phyloP scores from a whole-genome alignment of 106 monocot genomes.

The Alisma plantagoaquatica region DNA sequence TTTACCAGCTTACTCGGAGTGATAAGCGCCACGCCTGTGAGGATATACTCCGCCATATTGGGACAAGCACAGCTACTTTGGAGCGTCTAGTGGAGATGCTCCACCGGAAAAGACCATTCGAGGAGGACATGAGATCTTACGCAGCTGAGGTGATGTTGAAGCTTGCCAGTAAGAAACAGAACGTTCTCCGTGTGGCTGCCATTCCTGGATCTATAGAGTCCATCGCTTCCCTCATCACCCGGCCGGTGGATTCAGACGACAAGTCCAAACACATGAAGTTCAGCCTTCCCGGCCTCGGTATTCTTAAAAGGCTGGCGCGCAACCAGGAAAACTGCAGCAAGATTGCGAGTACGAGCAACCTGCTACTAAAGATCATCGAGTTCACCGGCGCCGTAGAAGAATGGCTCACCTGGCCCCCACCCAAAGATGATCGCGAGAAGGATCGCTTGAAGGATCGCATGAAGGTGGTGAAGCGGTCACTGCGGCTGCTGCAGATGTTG shows the following conservation, averaged over 20 bases:
- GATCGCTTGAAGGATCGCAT: too few relatives aligned
- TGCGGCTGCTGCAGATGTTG: constrained; percentile 40
- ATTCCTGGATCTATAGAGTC: constrained; percentile 70
- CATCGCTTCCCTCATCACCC: constrained; percentile 43
- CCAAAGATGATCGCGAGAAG: too few relatives aligned
- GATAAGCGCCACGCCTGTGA: too few relatives aligned
- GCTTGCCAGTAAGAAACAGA: constrained; percentile 36
- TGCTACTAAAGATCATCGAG: constrained; percentile 61
- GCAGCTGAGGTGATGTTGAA: constrained; percentile 41
- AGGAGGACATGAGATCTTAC: constrained; percentile 36
- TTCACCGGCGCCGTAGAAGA: constrained; percentile 29
- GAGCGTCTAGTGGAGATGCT: constrained; percentile 80
- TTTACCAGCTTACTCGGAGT: constrained; percentile 33
- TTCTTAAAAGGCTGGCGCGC: constrained; percentile 59
- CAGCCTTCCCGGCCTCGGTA: constrained; percentile 50
- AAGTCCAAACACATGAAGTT: constrained; percentile 19
- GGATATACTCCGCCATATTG: constrained; percentile 55
- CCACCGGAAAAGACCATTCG: constrained; percentile 58
- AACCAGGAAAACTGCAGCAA: constrained; percentile 74
- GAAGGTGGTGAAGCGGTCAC: constrained; percentile 32
- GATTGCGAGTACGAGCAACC: constrained; percentile 61
- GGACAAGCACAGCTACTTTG: constrained; percentile 34
- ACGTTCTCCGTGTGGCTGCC: constrained; percentile 40
- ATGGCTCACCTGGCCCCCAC: not conserved
- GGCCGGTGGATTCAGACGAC: not conserved